These are phyloP conservation scores for Talaromyces proteolyticus DNA, from an alignment of 495 filamentous ascomycete genomes.

Conservation along the genomic window DNA sequence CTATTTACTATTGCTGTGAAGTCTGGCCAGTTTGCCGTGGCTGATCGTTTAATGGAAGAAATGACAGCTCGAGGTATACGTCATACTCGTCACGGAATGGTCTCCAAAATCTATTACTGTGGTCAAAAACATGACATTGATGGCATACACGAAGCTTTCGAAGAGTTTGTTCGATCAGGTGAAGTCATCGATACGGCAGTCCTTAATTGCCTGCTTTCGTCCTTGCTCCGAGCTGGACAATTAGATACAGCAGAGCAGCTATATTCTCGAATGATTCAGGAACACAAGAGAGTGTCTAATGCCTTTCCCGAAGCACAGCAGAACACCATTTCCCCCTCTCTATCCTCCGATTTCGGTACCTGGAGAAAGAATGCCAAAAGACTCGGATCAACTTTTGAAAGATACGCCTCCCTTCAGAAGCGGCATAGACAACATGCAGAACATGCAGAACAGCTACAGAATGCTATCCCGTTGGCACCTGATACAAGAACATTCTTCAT, in stretches of 20 bases:
- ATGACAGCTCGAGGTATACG: constrained; percentile 60
- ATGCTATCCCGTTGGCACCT: constrained; percentile 30
- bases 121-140: constrained; percentile 65
- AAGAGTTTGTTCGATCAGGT: constrained; percentile 68
- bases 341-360: constrained; percentile 20
- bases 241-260: constrained; percentile 65
- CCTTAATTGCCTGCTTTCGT: constrained; percentile 76
- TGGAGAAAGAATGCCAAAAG: constrained; percentile 24
- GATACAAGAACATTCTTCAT: constrained; percentile 42
- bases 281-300: constrained; percentile 17
- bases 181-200: constrained; percentile 85
- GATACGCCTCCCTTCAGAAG: constrained; percentile 15
- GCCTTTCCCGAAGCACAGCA: not conserved
- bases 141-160: constrained; percentile 65
- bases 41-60: constrained; percentile 77
- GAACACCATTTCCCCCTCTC: constrained; percentile 12
- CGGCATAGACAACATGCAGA: constrained; percentile 23
- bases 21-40: constrained; percentile 72
- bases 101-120: constrained; percentile 74
- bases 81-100: constrained; percentile 69
- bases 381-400: constrained; percentile 31
- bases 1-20: constrained; percentile 86
- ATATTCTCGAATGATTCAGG: constrained; percentile 69
- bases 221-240: constrained; percentile 70
- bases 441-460: constrained; percentile 29